phyloP scores from a whole-genome alignment of 1,284 basidiomycete species.

The Austropuccinia psidii region DNA sequence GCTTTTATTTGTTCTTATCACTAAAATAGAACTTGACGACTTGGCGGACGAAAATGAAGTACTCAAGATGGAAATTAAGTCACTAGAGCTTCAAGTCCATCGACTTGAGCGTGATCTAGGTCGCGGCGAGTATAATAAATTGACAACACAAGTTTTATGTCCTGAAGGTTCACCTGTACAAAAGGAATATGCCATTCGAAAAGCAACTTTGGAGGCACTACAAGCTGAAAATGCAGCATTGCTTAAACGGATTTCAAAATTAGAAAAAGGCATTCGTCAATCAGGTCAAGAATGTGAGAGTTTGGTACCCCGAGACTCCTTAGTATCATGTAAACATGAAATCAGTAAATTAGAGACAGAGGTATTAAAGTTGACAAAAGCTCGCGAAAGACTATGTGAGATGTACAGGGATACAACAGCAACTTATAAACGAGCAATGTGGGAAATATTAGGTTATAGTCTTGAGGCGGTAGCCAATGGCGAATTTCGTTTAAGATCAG shows the following conservation, averaged over 20 bases:
- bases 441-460: conserved; percentile 34
- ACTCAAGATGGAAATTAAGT: conserved; percentile 31
- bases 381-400: conserved; percentile 6
- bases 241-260: conserved; percentile 11
- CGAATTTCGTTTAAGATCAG: conserved; percentile 16
- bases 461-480: conserved; percentile 30
- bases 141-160: conserved; percentile 16
- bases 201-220: conserved; percentile 9
- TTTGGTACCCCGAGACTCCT: conserved; percentile 25
- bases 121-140: conserved; percentile 25
- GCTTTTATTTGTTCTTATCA: not conserved
- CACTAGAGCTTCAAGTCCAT: conserved; percentile 31
- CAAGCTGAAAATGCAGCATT: conserved; percentile 16
- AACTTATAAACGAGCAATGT: conserved; percentile 21
- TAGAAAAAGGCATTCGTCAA: conserved; percentile 16
- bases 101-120: conserved; percentile 32
- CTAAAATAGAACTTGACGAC: conserved; percentile 26
- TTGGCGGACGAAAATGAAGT: conserved; percentile 25
- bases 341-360: conserved; percentile 9
- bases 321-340: not conserved
- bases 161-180: conserved; percentile 18
- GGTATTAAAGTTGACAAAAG: not conserved
- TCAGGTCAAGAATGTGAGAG: not conserved
- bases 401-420: conserved; percentile 18
- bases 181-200: conserved; percentile 16